phyloP scores from a whole-genome alignment of 176 grass and related monocot genomes.

The Bolboschoenus planiculmis region DNA sequence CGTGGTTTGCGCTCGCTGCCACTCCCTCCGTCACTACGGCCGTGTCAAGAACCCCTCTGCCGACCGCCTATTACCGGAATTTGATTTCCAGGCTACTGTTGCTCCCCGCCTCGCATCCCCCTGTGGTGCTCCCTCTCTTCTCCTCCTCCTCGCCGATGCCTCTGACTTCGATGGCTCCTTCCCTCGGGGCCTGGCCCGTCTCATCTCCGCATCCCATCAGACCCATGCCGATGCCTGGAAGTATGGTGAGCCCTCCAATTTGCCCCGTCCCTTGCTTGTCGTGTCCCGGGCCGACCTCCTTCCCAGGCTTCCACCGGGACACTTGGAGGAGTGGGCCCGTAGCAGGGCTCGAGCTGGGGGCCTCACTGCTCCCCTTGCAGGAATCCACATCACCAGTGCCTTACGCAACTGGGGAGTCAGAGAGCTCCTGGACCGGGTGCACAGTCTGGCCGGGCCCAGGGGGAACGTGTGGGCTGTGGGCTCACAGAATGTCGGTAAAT shows the following conservation, averaged over 20 bases:
- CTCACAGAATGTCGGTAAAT: conserved; percentile 74
- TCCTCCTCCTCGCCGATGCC: conserved; percentile 69
- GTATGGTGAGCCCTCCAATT: conserved; percentile 37
- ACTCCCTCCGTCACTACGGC: conserved; percentile 75
- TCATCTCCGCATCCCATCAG: conserved; percentile 38
- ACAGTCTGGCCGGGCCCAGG: conserved; percentile 44
- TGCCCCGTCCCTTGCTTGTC: conserved; percentile 52
- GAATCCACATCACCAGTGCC: conserved; percentile 62
- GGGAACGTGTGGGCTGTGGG: conserved; percentile 94
- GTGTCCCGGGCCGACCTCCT: conserved; percentile 78
- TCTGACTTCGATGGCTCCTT: conserved; percentile 82
- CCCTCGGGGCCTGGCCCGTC: conserved; percentile 52
- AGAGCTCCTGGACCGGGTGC: conserved; percentile 55
- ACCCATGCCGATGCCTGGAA: conserved; percentile 44
- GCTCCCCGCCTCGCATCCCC: conserved; percentile 65
- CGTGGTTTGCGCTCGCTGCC: conserved; percentile 62
- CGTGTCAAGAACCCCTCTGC: conserved; percentile 54
- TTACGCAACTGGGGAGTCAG: conserved; percentile 58
- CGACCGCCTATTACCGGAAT: conserved; percentile 59
- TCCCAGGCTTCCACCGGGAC: conserved; percentile 43
- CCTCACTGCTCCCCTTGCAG: conserved; percentile 36
- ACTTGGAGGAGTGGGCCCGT: conserved; percentile 60
- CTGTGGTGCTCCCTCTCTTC: conserved; percentile 56
- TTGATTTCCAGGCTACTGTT: conserved; percentile 60
- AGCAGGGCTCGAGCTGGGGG: conserved; percentile 40